These are phyloP conservation scores for Solanum bulbocastanum DNA, from an alignment of 257 asterid species.

Conservation along the genomic window DNA sequence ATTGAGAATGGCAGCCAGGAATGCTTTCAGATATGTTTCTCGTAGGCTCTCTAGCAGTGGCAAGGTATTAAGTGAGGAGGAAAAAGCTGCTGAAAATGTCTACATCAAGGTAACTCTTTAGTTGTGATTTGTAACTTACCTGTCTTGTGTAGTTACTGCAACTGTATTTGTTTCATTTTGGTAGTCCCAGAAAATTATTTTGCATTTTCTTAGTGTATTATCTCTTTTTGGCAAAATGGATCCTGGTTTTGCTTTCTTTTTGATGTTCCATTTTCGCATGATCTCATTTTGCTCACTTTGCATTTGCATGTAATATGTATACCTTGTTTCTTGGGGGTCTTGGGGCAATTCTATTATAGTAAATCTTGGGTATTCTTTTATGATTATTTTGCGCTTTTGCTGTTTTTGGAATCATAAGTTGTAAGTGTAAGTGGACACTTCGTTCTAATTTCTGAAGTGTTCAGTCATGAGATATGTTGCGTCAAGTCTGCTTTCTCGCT, in stretches of 20 bases:
- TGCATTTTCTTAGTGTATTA: not conserved
- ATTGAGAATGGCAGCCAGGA: conserved; percentile 62
- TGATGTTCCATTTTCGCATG: not conserved
- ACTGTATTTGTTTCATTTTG: not conserved
- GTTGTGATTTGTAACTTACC: not conserved
- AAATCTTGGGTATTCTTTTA: not conserved
- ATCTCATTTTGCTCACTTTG: not conserved
- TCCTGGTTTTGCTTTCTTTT: not conserved
- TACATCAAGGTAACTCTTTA: conserved; percentile 63
- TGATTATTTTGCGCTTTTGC: not conserved
- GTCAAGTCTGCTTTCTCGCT: not conserved
- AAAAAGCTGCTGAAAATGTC: conserved; percentile 96
- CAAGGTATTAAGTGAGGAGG: conserved; percentile 80
- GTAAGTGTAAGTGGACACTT: not conserved
- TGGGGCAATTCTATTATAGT: not conserved
- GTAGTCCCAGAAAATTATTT: not conserved
- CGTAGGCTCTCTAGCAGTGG: conserved; percentile 80
- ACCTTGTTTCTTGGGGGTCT: not conserved
- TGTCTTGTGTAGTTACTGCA: not conserved
- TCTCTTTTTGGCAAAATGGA: not conserved
- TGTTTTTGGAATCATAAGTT: not conserved
- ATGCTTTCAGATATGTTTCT: conserved; percentile 51
- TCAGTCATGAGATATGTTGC: not conserved
- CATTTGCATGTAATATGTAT: not conserved
- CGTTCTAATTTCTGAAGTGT: not conserved